Evolutionary conservation across 495 filamentous ascomycete species (phyloP).

Genomic region (Aspergillus ellipticus): DNA sequence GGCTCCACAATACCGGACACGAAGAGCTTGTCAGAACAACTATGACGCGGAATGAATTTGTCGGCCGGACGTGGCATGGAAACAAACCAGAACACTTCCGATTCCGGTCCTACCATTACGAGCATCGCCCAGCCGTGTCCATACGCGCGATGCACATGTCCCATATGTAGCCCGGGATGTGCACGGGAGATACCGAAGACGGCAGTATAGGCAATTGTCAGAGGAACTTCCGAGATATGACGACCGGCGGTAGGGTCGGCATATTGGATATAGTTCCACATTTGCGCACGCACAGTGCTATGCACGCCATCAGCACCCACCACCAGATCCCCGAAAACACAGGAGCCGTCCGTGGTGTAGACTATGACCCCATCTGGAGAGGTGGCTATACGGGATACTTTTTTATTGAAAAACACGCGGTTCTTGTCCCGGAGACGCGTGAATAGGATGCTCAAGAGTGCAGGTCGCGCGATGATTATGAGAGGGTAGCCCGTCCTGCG

Average conservation of each 20-base stretch:
- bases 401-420: not conserved
- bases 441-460: not conserved
- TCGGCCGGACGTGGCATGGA: not conserved
- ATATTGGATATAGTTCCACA: not conserved
- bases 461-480: not conserved
- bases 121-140: not conserved
- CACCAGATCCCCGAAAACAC: not conserved
- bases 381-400: not conserved
- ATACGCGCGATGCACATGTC: not conserved
- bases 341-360: not conserved
- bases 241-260: not conserved
- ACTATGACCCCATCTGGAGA: not conserved
- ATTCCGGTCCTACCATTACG: not conserved
- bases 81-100: not conserved
- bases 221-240: not conserved
- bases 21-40: not conserved
- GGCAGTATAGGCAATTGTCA: not conserved
- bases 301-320: constrained; percentile 3
- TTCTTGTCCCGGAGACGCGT: not conserved
- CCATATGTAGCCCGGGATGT: not conserved
- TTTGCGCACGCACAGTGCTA: not conserved
- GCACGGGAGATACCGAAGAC: not conserved
- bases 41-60: not conserved
- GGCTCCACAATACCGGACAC: not conserved
- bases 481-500: not conserved